A percentile compares a stretch with the other conserved stretches of the same genome.
Evolutionary conservation across 208 protist species (phyloP).

Genomic region (Acanthamoeba triangularis): DNA sequence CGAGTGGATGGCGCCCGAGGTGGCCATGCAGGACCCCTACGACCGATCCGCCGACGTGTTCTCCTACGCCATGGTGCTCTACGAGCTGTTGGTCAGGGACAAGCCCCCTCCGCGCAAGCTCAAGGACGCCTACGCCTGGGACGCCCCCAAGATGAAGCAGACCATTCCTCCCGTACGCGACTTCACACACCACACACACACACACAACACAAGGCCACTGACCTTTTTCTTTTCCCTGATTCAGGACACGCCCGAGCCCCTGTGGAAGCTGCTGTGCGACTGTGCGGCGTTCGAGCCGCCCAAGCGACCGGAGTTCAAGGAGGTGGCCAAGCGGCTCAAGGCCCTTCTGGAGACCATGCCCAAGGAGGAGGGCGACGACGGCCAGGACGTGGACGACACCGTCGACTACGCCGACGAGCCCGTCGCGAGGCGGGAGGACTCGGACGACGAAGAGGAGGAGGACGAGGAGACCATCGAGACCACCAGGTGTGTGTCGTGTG

Average conservation of each 20-base stretch:
- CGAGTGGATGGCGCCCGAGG: constrained; percentile 77
- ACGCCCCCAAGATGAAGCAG: constrained; percentile 39
- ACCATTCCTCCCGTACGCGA: constrained; percentile 24
- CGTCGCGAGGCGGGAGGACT: not conserved
- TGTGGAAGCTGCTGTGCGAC: constrained; percentile 66
- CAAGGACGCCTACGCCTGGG: constrained; percentile 69
- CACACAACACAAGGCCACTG: not conserved
- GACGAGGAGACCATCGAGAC: constrained; percentile 51
- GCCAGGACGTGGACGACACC: constrained; percentile 28
- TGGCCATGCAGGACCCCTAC: constrained; percentile 60
- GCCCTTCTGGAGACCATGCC: constrained; percentile 32
- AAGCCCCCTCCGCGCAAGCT: constrained; percentile 61
- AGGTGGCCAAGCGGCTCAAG: constrained; percentile 43
- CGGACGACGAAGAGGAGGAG: not conserved
- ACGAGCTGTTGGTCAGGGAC: constrained; percentile 30
- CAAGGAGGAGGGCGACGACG: constrained; percentile 44
- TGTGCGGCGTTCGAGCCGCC: constrained; percentile 38
- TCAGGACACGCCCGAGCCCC: constrained; percentile 49
- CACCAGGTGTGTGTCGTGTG: constrained; percentile 12
- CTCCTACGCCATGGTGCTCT: constrained; percentile 68
- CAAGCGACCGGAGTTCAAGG: constrained; percentile 58
- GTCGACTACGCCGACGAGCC: constrained; percentile 46
- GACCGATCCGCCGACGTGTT: constrained; percentile 70
- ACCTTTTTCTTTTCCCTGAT: not conserved
- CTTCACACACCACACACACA: too few relatives aligned